These are phyloP conservation scores for Trametes sanguinea DNA, from an alignment of 768 basidiomycete genomes.

Conservation along the genomic window DNA sequence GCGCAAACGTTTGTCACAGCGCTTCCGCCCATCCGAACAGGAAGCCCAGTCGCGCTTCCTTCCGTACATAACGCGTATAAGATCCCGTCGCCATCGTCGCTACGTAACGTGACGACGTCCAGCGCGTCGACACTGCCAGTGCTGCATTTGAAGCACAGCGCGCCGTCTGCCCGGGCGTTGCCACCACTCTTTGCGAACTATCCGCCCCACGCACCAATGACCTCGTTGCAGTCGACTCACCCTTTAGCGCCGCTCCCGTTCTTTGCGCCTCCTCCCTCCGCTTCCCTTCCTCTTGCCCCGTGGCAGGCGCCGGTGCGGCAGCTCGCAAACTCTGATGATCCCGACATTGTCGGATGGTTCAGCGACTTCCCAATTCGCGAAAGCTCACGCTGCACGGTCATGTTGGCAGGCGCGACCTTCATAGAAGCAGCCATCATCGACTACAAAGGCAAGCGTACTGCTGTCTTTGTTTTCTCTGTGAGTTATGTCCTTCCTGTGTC, in stretches of 20 bases:
- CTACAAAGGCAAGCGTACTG: conserved; percentile 52
- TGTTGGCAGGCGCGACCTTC: conserved; percentile 63
- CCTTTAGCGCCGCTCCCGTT: no score
- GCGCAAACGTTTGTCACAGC: not conserved
- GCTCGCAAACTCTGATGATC: not conserved
- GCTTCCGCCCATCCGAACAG: not conserved
- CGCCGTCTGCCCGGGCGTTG: no score
- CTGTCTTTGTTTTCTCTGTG: conserved; percentile 70
- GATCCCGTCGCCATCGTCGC: not conserved
- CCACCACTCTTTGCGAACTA: no score
- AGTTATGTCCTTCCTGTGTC: conserved; percentile 23
- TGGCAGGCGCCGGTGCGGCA: no score
- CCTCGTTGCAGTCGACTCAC: no score
- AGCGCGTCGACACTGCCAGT: not conserved
- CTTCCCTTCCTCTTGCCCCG: no score
- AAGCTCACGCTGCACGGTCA: conserved; percentile 49
- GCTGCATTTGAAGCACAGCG: not conserved
- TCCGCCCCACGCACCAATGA: no score
- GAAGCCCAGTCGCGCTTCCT: not conserved
- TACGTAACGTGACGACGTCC: not conserved
- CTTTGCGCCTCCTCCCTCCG: no score
- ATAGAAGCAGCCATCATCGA: conserved; percentile 25
- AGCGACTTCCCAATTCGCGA: conserved; percentile 48
- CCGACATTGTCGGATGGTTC: conserved; percentile 47
- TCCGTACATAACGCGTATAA: not conserved